Base-by-base conservation (phyloP, 371 early-diverging fungal genomes). In the Encephalitozoon intestinalis region DNA sequence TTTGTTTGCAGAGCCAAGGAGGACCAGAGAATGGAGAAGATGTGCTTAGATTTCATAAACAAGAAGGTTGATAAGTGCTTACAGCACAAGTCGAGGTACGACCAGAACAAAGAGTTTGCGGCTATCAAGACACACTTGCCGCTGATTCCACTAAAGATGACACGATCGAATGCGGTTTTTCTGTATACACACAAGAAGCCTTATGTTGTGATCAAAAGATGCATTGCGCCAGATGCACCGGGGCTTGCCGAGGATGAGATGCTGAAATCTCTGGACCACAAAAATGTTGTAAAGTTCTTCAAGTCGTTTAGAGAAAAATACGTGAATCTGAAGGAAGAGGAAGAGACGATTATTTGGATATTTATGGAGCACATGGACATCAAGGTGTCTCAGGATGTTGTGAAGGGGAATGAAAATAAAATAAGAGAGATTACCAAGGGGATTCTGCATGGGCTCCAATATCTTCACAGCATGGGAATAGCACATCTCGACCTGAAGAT, bases 401-500 rank as follows among this genome's bases (percentile, higher is more conserved):
- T 84, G 11, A 66, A 53, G 9, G 70, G 71, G 63, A 64, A 83
- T 49, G 86, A 85, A 66, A 52, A 68, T n/a, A 73, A 52, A 34
- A 81, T 86, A 46, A 76, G 77, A 44, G 51, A 71, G 3, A 83
- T 86, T 40, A 28, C 82, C 3, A 66, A 30, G 18, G 83, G 84
- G 52, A 44, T 76, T 3, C 41, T 86, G 5, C 25, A 71, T 12
- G 86, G 83, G 7, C 64, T 84, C 2, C 39, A 75, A 25, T 84
- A 84, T 54, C 23, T 86, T 43, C 86, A 86, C 51, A 46, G 63
- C 12, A 46, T 68, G 11, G 70, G 76, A 26, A 83, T 84, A 41
- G 83, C 79, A 51, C 86, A 86, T 74, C 73, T 86, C 25, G 86
- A 86, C 63, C 26, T 86, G 4, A 86, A 86, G 70, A 80, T 86